Conservation (phyloP, 345 rosid genomes). For the Aurinia saxatilis region DNA sequence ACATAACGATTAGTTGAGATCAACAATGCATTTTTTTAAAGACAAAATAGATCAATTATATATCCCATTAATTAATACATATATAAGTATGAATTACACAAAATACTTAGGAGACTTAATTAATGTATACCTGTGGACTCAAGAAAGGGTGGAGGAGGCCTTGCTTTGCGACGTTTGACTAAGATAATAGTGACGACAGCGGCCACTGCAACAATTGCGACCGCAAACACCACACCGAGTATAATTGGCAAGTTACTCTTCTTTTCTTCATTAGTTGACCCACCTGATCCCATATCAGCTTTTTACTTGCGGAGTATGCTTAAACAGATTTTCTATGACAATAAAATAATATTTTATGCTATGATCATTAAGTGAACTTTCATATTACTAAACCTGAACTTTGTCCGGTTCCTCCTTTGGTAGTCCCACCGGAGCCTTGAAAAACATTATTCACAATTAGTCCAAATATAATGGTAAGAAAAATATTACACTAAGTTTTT, state of each 20-base stretch:
- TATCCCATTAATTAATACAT: too few relatives aligned
- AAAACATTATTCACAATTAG: too few relatives aligned
- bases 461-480: too few relatives aligned
- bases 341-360: too few relatives aligned
- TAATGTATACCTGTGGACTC: constrained; percentile 3
- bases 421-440: background rate
- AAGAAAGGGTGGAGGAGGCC: background rate
- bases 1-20: background rate
- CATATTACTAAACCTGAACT: background rate
- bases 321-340: too few relatives aligned
- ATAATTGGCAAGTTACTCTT: constrained; percentile 7
- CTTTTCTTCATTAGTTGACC: background rate
- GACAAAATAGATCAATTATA: too few relatives aligned
- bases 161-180: background rate
- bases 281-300: too few relatives aligned
- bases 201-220: background rate
- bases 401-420: background rate
- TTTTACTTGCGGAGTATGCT: too few relatives aligned
- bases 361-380: background rate
- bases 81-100: too few relatives aligned
- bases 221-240: background rate
- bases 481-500: too few relatives aligned
- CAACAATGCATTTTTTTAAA: too few relatives aligned
- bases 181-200: background rate
- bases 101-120: background rate